A percentile compares a stretch with the other conserved stretches of the same genome.
phyloP scores from a whole-genome alignment of 1,284 basidiomycete genomes.

The Inonotus obliquus region DNA sequence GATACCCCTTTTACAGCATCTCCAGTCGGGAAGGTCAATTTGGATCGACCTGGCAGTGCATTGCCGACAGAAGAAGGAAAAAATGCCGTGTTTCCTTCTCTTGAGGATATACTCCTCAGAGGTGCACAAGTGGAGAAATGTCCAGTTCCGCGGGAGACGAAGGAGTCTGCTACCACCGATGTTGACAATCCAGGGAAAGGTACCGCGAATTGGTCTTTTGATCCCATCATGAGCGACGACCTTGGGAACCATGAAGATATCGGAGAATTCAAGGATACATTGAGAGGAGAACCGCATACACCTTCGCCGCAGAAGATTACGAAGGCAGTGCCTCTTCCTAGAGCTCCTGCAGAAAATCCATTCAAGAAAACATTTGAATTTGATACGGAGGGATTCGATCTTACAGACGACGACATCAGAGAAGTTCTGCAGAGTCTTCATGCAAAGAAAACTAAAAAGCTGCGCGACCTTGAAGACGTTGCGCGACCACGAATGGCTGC shows the following conservation, averaged over 20 bases:
- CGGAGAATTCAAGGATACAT: background rate
- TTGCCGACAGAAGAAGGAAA: background rate
- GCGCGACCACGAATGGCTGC: background rate
- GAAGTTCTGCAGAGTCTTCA: background rate
- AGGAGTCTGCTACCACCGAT: background rate
- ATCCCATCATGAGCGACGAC: background rate
- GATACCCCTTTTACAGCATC: background rate
- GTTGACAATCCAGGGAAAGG: background rate
- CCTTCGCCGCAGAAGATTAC: background rate
- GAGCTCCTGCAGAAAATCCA: background rate
- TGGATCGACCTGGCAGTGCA: background rate
- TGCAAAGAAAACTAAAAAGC: background rate
- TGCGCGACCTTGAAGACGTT: background rate
- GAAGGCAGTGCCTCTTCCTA: background rate
- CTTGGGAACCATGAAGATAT: background rate
- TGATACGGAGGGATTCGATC: conserved; percentile 24
- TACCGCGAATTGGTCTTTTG: background rate
- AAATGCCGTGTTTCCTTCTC: background rate
- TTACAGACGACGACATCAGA: conserved; percentile 24
- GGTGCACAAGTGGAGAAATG: background rate
- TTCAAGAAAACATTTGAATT: background rate
- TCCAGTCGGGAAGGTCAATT: background rate
- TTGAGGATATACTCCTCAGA: conserved; percentile 6
- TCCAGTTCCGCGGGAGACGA: background rate
- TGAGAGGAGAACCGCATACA: background rate